Conservation (phyloP, 345 rosid genomes). For the Gossypium herbaceum region DNA sequence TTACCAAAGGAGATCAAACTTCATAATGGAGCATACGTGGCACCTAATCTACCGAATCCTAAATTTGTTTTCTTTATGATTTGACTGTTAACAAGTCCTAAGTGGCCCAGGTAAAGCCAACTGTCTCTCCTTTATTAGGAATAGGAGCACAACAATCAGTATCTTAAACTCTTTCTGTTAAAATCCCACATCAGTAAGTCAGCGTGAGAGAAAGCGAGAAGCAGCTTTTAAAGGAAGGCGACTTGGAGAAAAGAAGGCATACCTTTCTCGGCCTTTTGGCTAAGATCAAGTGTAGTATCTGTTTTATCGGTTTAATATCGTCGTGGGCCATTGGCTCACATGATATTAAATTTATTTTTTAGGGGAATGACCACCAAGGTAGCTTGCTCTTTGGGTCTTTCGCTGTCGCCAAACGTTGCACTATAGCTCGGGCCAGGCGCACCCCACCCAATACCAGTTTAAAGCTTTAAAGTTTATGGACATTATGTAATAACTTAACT, state of each 20-base stretch:
- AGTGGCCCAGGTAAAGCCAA: neutral
- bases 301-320: slow-evolving; percentile 64
- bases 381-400: too few species aligned
- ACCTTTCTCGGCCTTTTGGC: slow-evolving; percentile 72
- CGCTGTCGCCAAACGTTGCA: too few species aligned
- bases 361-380: too few species aligned
- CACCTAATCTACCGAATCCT: too few species aligned
- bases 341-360: too few species aligned
- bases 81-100: neutral
- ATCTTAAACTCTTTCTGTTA: neutral
- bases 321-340: slow-evolving; percentile 30
- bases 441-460: too few species aligned
- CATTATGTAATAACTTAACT: too few species aligned
- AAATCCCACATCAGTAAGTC: neutral
- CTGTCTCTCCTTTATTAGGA: neutral
- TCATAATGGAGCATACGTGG: too few species aligned
- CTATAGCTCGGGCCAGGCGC: too few species aligned
- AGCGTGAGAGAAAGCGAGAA: neutral
- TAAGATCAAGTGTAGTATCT: slow-evolving; percentile 69
- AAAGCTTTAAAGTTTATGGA: too few species aligned
- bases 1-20: too few species aligned
- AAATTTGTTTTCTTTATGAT: neutral
- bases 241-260: neutral
- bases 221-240: neutral
- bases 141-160: neutral